phyloP scores from a whole-genome alignment of 345 rosid species.

The Melaleuca quinquenervia region DNA sequence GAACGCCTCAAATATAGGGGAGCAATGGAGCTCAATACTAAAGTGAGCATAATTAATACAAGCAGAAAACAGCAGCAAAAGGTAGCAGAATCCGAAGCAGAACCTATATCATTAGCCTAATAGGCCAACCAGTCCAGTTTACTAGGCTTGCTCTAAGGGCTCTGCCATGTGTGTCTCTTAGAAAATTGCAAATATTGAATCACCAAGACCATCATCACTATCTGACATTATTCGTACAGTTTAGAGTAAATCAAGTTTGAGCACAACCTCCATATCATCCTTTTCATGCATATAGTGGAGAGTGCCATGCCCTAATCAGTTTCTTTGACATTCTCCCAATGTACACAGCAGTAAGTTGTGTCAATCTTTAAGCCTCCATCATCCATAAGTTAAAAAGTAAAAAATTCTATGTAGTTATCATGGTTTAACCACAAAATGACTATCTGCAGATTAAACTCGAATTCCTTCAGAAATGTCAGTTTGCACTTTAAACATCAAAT shows the following conservation, averaged over 20 bases:
- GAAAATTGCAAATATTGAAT: background rate
- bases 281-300: background rate
- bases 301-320: background rate
- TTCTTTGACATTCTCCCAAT: background rate
- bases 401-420: background rate
- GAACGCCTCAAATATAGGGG: background rate
- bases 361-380: background rate
- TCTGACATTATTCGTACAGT: background rate
- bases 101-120: background rate
- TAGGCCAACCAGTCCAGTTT: background rate
- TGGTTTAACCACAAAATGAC: background rate
- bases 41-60: background rate
- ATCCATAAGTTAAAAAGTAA: background rate
- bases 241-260: background rate
- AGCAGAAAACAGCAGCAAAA: background rate
- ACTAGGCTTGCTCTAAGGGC: background rate
- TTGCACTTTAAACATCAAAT: background rate
- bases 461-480: background rate
- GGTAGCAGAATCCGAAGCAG: background rate
- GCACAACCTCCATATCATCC: background rate
- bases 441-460: background rate
- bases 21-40: background rate
- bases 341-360: background rate
- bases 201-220: background rate
- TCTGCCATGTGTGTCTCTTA: background rate